phyloP scores from a whole-genome alignment of 2,329 filamentous ascomycete species.

The Apiospora rasikravindrae region DNA sequence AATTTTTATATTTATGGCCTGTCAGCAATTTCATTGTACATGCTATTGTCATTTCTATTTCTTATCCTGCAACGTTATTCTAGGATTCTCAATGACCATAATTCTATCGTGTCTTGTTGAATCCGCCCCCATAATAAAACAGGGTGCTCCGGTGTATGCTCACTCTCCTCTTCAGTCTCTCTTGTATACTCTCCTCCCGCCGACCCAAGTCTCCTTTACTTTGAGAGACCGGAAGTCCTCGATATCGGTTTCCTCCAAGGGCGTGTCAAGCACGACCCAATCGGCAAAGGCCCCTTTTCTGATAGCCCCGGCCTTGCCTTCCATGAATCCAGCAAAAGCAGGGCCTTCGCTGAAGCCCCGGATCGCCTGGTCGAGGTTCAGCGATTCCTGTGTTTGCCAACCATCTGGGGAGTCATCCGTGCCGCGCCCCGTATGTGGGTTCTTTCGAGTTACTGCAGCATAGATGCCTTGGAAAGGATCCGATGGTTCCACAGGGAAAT shows the following conservation, averaged over 20 bases:
- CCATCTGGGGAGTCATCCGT: constrained; percentile 53
- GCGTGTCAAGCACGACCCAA: constrained; percentile 71
- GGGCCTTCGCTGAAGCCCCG: constrained; percentile 65
- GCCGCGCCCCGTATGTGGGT: constrained; percentile 60
- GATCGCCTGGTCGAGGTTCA: constrained; percentile 64
- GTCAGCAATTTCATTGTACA: background rate
- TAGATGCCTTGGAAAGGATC: constrained; percentile 73
- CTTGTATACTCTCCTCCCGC: constrained; percentile 57
- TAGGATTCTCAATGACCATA: background rate
- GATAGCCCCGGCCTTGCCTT: constrained; percentile 64
- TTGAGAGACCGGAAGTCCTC: constrained; percentile 59
- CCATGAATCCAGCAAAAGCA: constrained; percentile 64
- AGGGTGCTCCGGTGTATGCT: background rate
- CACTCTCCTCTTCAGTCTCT: constrained; percentile 30
- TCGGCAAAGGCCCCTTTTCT: constrained; percentile 67
- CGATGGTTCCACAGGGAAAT: constrained; percentile 74
- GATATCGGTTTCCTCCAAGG: constrained; percentile 54
- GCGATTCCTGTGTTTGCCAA: constrained; percentile 65
- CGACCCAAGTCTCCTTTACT: constrained; percentile 73
- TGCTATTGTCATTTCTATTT: background rate
- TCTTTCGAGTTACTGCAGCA: constrained; percentile 67
- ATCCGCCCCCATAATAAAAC: background rate
- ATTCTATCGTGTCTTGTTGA: background rate
- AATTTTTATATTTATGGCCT: background rate
- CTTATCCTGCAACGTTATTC: background rate